Base-by-base conservation (phyloP, 805 yeast genomes). In the Starmerella floris region DNA sequence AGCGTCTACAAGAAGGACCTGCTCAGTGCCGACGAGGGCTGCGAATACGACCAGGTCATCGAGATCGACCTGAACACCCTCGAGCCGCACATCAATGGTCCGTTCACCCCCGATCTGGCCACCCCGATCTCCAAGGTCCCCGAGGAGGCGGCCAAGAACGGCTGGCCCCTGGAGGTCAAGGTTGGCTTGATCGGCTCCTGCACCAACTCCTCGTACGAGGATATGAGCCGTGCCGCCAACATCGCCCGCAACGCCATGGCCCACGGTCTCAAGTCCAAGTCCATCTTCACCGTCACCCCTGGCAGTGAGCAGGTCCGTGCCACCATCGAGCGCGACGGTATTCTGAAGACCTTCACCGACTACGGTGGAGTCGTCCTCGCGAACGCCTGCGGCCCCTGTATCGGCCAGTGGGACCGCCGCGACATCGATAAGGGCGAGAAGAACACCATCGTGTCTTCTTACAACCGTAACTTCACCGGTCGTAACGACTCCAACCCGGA, bases 241-340 rank as follows among this genome's bases (percentile, higher is more conserved):
- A 79, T 88, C 58, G 83, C 87, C 60, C 72, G 74, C 58, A 93
- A 91, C 62, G 98, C 98, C 51, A 87, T 81, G 62, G 62, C 70
- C 45, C 94, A 77, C 60, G 98, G 97, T 50, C 72, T 88, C 59
- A 84, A 83, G 68, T 76, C 97, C 50, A 88, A 85, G 74, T 70
- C 93, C 49, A 76, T 85, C 56, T 88, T 77, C 73, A 82, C 88
- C 53, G 94, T 88, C 51, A 83, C 96, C 37, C 97, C 97, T 60
- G 97, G 97, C 67, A 83, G 95, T 45, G 97, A 88, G 71, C 96
- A 88, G 70, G 82, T 88, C 55, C 83, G 97, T 70, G 96, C 97
- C 52, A 88, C 97, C 52, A 88, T 88, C 63, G 95, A 80, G 62
- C 80, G 95, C 66, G 97, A 88, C 64, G 96, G 97, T 50, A 79